Evolutionary conservation across 108 stramenopile species (phyloP), one percentile per base, ranked within the genome.

Genomic region (Cyclotella cryptica): DNA sequence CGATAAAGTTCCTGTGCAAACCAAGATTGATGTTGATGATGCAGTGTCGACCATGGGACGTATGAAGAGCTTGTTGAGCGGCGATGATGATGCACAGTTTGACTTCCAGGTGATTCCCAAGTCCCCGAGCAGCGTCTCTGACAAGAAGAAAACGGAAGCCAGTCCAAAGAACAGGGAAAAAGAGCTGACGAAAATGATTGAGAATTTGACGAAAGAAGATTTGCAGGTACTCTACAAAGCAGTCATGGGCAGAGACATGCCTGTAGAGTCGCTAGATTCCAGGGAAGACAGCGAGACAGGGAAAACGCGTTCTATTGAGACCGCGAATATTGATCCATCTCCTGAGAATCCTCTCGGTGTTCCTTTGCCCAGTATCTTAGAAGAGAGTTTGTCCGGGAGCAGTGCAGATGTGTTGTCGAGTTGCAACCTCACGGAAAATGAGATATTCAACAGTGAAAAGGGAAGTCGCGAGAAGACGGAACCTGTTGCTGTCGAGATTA

Each of bases 211-310:
- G 0, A 66, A 66, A 44, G 65, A 66, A 17, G 65, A 66, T 47
- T 47, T 66, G 24, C 44, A 47, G 65, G 46, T 66, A 3, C 35
- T 66, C 15, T 66, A 66, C 24, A 66, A 66, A 22, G 65, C 65
- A n/a, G 35, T 66, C 17, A 66, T 66, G 65, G 65, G 65, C 29
- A 66, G 46, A 17, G 30, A 35, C 27, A 66, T 66, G 65, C 65
- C 65, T 9, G 65, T 21, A n/a, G 65, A 66, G 46, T 15, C 21
- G 22, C 18, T 66, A 18, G 65, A 66, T 11, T 26, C 19, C 8
- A 45, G 65, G 13, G 45, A 66, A 26, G 65, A 66, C 24, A 26
- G 22, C 8, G 45, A 66, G 5, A 62, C 39, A 1, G 61, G 61
- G 28, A 39, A 26, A 26, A 26, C 2, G 47, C 1, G 1, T 49